phyloP scores from a whole-genome alignment of 495 filamentous ascomycete species.

The Aspergillus sclerotioniger region DNA sequence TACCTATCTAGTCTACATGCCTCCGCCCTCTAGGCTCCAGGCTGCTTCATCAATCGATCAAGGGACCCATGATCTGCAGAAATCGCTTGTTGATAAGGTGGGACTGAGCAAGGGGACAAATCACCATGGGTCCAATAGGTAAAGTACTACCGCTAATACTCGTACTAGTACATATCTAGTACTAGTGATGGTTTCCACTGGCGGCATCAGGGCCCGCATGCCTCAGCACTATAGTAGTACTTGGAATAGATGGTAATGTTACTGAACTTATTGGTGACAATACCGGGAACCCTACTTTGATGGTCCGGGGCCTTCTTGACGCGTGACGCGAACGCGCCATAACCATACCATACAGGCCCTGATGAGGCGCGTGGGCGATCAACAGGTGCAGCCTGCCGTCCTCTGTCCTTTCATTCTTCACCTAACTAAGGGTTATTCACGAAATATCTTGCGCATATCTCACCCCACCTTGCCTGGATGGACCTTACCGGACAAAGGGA shows the following conservation, averaged over 20 bases:
- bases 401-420: slow-evolving; percentile 28
- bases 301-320: slow-evolving; percentile 10
- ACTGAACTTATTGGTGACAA: slow-evolving; percentile 24
- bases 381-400: slow-evolving; percentile 13
- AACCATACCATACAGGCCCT: slow-evolving; percentile 33
- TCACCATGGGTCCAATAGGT: slow-evolving; percentile 1
- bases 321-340: slow-evolving; percentile 30
- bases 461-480: slow-evolving; percentile 20
- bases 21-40: too few relatives aligned
- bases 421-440: slow-evolving; percentile 23
- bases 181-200: too few relatives aligned
- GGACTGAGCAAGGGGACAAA: slow-evolving; percentile 22
- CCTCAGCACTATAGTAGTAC: slow-evolving; percentile 2
- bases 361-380: slow-evolving; percentile 14
- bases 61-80: slow-evolving; percentile 19
- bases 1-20: too few relatives aligned
- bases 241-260: slow-evolving; percentile 21
- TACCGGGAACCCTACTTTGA: slow-evolving; percentile 3
- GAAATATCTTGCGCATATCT: slow-evolving; percentile 19
- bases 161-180: too few relatives aligned
- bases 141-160: too few relatives aligned
- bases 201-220: slow-evolving; percentile 19
- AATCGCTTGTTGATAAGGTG: slow-evolving; percentile 14
- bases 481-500: slow-evolving; percentile 20
- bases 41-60: slow-evolving; percentile 6